A percentile compares a stretch with the other conserved stretches of the same genome.
phyloP scores from a whole-genome alignment of 768 basidiomycete genomes.

The Russula abietina region DNA sequence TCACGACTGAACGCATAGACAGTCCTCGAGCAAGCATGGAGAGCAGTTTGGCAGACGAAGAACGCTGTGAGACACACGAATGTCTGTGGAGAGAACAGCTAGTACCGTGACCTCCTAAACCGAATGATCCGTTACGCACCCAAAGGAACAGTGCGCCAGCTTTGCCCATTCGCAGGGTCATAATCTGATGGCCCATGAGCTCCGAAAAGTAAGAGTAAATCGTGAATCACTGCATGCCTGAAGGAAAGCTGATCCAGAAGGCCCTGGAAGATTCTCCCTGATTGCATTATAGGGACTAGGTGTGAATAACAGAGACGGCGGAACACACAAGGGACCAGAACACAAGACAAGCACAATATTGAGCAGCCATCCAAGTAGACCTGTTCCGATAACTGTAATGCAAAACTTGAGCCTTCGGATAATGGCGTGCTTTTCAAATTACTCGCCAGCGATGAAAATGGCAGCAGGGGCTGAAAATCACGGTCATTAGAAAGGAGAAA shows the following conservation, averaged over 20 bases:
- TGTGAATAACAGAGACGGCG: neutral
- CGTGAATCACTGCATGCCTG: conserved; percentile 36
- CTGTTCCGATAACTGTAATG: conserved; percentile 67
- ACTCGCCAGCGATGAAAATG: conserved; percentile 14
- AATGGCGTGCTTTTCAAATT: conserved; percentile 1
- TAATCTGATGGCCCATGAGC: conserved; percentile 43
- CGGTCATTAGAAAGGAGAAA: neutral
- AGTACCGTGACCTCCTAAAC: neutral
- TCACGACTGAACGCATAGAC: conserved; percentile 84
- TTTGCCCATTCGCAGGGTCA: conserved; percentile 69
- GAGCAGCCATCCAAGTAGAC: conserved; percentile 75
- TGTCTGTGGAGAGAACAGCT: conserved; percentile 33
- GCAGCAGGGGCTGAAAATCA: conserved; percentile 19
- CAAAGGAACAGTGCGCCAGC: conserved; percentile 72
- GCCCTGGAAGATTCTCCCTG: conserved; percentile 60
- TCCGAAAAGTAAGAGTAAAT: neutral
- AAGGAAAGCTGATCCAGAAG: conserved; percentile 68
- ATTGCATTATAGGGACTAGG: conserved; percentile 1
- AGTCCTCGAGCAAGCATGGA: conserved; percentile 78
- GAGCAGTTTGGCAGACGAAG: conserved; percentile 74
- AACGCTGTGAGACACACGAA: conserved; percentile 84
- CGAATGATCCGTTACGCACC: conserved; percentile 36
- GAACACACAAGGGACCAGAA: conserved; percentile 62
- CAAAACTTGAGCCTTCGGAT: conserved; percentile 54
- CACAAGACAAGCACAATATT: conserved; percentile 86